A percentile compares a stretch with the other conserved stretches of the same genome.
Conservation (phyloP, 2,329 filamentous ascomycete genomes). For the Neonectria magnoliae region DNA sequence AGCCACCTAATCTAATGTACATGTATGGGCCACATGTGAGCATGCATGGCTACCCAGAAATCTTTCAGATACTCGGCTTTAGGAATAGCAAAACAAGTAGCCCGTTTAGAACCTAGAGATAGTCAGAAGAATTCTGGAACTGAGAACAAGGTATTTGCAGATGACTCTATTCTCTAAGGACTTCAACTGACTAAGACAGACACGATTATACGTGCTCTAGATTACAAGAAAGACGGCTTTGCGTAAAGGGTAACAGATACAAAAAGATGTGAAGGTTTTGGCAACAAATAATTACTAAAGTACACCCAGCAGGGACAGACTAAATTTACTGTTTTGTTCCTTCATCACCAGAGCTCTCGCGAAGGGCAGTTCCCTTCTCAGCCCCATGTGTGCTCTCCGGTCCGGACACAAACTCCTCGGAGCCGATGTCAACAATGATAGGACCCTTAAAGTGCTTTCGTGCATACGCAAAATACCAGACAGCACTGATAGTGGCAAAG, state of each 20-base stretch:
- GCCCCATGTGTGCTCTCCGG: conserved; percentile 11
- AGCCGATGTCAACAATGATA: conserved; percentile 27
- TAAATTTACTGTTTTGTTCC: conserved; percentile 17
- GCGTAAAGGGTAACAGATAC: too few relatives aligned
- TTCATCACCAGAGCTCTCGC: conserved; percentile 29
- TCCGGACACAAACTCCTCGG: conserved; percentile 21
- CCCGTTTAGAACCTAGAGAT: too few relatives aligned
- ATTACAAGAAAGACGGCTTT: too few relatives aligned
- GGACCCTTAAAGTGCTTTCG: conserved; percentile 72
- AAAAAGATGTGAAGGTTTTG: neutral
- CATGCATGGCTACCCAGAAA: too few relatives aligned
- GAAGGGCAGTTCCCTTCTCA: conserved; percentile 24
- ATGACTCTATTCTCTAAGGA: too few relatives aligned
- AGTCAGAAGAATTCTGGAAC: too few relatives aligned
- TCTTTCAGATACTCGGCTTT: too few relatives aligned
- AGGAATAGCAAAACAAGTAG: too few relatives aligned
- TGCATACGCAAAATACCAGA: conserved; percentile 71
- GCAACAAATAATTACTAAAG: neutral
- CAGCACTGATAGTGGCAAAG: conserved; percentile 65
- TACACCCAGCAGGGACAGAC: neutral
- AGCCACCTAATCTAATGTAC: too few relatives aligned
- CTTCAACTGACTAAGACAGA: neutral
- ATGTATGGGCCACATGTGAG: too few relatives aligned
- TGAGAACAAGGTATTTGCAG: too few relatives aligned
- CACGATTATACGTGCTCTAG: neutral